Conservation (phyloP, 768 basidiomycete species). For the Mrakia frigida region DNA sequence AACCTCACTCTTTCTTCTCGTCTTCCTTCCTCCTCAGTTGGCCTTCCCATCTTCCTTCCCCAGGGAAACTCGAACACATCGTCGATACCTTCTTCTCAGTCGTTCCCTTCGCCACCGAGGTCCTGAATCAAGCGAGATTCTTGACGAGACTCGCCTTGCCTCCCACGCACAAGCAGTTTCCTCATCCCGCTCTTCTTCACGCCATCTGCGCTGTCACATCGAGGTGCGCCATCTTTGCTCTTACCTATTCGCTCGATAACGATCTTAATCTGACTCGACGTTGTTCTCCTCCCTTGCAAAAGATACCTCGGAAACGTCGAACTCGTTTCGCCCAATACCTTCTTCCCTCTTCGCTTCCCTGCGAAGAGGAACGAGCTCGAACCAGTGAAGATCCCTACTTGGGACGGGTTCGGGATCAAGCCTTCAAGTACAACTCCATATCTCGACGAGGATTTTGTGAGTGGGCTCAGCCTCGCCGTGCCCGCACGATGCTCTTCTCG, state of each 20-base stretch:
- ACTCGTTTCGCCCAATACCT: background rate
- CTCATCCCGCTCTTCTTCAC: background rate
- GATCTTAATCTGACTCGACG: too few relatives aligned
- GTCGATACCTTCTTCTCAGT: background rate
- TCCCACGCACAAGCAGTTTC: background rate
- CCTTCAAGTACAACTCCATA: background rate
- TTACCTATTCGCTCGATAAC: too few relatives aligned
- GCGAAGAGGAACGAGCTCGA: background rate
- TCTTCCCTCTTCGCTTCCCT: background rate
- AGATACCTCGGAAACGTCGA: constrained; percentile 1
- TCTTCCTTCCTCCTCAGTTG: background rate
- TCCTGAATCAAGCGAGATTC: background rate
- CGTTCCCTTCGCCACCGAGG: background rate
- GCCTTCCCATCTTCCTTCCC: background rate
- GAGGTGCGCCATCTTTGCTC: background rate
- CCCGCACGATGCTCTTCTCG: too few relatives aligned
- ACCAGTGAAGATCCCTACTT: background rate
- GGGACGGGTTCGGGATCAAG: background rate
- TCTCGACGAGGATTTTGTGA: background rate
- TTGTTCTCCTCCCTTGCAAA: background rate
- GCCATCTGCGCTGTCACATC: background rate
- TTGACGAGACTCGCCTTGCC: background rate
- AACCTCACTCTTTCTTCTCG: background rate
- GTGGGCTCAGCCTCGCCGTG: background rate
- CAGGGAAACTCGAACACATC: background rate